These are phyloP conservation scores for Phytophthora cajani DNA, from an alignment of 352 stramenopile genomes.

Conservation along the genomic window DNA sequence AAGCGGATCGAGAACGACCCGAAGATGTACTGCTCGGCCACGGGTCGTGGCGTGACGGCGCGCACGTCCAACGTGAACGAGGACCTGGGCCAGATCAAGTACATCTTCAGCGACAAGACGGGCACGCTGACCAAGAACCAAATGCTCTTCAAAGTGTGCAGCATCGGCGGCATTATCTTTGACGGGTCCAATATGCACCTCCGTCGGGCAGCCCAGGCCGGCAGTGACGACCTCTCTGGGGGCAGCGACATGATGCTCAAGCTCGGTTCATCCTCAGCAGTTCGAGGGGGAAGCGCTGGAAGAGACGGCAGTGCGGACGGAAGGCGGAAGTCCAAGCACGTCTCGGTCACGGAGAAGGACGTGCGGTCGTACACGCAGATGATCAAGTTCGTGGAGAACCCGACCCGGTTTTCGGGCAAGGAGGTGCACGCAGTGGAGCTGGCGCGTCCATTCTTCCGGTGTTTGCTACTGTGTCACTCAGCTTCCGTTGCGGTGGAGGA, in stretches of 20 bases:
- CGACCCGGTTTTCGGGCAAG: slow-evolving; percentile 51
- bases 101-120: slow-evolving; percentile 99
- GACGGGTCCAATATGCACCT: slow-evolving; percentile 77
- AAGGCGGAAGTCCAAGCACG: slow-evolving; percentile 43
- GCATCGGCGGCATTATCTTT: slow-evolving; percentile 92
- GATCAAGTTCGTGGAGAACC: slow-evolving; percentile 72
- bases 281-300: slow-evolving; percentile 8
- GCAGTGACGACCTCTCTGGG: slow-evolving; percentile 21
- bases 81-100: slow-evolving; percentile 97
- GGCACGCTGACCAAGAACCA: slow-evolving; percentile 99
- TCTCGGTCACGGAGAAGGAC: slow-evolving; percentile 71
- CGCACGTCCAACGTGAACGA: slow-evolving; percentile 95
- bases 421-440: slow-evolving; percentile 67
- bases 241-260: slow-evolving; percentile 33
- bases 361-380: slow-evolving; percentile 71
- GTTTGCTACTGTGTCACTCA: slow-evolving; percentile 82
- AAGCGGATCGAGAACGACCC: slow-evolving; percentile 91
- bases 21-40: slow-evolving; percentile 61
- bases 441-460: slow-evolving; percentile 81
- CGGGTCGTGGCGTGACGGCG: slow-evolving; percentile 76
- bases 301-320: slow-evolving; percentile 26
- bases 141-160: slow-evolving; percentile 97
- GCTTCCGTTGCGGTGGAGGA: slow-evolving; percentile 71
- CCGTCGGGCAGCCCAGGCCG: slow-evolving; percentile 42
- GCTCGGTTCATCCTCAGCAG: slow-evolving; percentile 9